Percentiles rank a stretch among this genome's conserved stretches.
These are phyloP conservation scores for Umbelopsis vinacea DNA, from an alignment of 192 early-diverging fungal genomes.

Conservation along the genomic window DNA sequence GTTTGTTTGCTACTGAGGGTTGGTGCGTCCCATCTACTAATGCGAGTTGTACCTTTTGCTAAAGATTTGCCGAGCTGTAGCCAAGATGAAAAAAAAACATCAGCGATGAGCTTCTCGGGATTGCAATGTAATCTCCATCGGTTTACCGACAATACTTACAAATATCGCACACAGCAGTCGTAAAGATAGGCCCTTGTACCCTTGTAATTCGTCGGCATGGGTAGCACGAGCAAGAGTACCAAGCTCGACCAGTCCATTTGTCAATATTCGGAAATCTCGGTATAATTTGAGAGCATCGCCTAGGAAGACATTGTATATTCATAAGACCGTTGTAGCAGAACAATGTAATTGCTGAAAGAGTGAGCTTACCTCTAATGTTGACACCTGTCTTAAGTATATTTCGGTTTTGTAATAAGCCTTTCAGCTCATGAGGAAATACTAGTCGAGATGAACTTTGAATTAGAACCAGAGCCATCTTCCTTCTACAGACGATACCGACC, in stretches of 20 bases:
- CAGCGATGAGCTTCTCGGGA: too few species aligned
- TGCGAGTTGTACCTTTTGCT: conserved; percentile 28
- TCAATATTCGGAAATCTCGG: conserved; percentile 31
- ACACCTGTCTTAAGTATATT: conserved; percentile 34
- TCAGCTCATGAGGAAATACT: conserved; percentile 29
- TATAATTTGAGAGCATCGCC: conserved; percentile 32
- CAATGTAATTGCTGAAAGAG: neutral
- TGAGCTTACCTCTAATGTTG: conserved; percentile 16
- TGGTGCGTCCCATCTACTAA: conserved; percentile 30
- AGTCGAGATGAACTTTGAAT: neutral
- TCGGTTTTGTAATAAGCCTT: conserved; percentile 15
- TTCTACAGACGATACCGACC: too few species aligned
- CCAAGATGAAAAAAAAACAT: neutral
- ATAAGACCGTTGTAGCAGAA: neutral
- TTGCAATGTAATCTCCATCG: neutral
- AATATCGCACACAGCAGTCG: conserved; percentile 28
- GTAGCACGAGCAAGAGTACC: conserved; percentile 9
- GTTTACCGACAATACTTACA: conserved; percentile 21
- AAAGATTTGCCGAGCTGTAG: conserved; percentile 25
- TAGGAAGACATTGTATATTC: neutral
- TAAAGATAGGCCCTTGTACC: conserved; percentile 15
- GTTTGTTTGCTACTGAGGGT: conserved; percentile 21
- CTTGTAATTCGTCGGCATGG: neutral
- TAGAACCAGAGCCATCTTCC: neutral
- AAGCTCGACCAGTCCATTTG: conserved; percentile 35